Base-by-base conservation (phyloP, 75 land plant species). In the Sequoiadendron giganteum region DNA sequence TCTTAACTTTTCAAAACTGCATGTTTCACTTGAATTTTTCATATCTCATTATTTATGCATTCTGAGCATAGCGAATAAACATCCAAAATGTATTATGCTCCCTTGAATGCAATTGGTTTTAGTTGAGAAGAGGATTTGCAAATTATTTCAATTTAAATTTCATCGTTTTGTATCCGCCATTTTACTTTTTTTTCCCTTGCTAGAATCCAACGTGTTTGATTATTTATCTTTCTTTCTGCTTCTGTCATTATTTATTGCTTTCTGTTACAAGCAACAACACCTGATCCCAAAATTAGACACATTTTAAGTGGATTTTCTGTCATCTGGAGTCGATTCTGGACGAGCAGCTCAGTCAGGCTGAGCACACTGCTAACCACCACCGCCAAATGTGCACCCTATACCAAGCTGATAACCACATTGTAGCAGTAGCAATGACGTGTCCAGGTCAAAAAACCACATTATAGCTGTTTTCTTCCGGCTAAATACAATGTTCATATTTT, bases 31-130 rank as follows among this genome's bases (percentile, higher is more conserved):
- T 86, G 45, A 10, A 25, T 70, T 86, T 86, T 70, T 19, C n/a
- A 70, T 86, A 78, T 54, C 49, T 83, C 47, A 84, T 10, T 86
- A 5, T 86, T 70, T 45, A 40, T 82, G 81, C 56, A 61, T 38
- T 82, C 49, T 10, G 47, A 45, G 9, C 10, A 34, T 82, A 82
- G 47, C 16, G n/a, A 47, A 79, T 5, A 82, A 82, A 42, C 34
- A n/a, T 43, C 43, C 48, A 39, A 45, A 82, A 82, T 82, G 32
- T 47, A 28, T 11, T 82, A 42, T 82, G 48, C 32, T 47, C 34
- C 32, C 15, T 28, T 82, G 84, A 82, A 47, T 81, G 48, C 84
- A 45, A 10, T 81, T 81, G 76, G 10, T 78, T 28, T 81, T 36
- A 21, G 39, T 45, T 18, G 48, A 45, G 40, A 42, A 10, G 30